These are phyloP conservation scores for Chaetomium strumarium DNA, from an alignment of 2,329 filamentous ascomycete species.

Conservation along the genomic window DNA sequence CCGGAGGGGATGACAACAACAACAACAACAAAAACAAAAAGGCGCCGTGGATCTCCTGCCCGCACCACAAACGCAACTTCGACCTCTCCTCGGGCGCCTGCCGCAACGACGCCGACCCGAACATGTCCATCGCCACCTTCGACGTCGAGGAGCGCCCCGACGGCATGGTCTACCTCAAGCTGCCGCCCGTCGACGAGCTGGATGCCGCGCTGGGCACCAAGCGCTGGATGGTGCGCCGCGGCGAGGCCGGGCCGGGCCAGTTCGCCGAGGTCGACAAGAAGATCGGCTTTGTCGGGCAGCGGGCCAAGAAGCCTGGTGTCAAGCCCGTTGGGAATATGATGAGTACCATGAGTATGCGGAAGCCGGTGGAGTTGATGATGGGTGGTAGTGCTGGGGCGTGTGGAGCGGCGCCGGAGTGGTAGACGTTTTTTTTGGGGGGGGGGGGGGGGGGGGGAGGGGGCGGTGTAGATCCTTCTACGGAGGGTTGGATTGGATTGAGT, in stretches of 20 bases:
- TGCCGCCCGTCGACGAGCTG: conserved; percentile 75
- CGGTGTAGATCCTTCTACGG: background rate
- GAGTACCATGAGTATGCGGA: conserved; percentile 28
- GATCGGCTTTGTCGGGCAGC: conserved; percentile 39
- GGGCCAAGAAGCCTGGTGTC: conserved; percentile 39
- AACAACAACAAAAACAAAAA: conserved; percentile 27
- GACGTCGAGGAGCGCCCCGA: conserved; percentile 65
- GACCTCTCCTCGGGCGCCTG: conserved; percentile 68
- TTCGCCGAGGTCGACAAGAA: conserved; percentile 43
- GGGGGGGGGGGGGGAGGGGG: no score
- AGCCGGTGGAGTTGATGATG: conserved; percentile 34
- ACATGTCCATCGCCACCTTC: conserved; percentile 79
- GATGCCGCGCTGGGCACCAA: conserved; percentile 72
- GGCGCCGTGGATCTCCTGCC: conserved; percentile 78
- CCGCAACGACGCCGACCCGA: conserved; percentile 59
- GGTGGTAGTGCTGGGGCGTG: conserved; percentile 34
- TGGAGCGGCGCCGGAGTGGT: conserved; percentile 44
- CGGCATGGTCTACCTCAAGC: conserved; percentile 71
- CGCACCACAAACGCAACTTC: conserved; percentile 86
- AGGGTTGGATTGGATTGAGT: background rate
- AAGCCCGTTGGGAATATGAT: conserved; percentile 26
- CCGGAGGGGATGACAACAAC: conserved; percentile 26
- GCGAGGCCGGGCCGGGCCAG: conserved; percentile 45
- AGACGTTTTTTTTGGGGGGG: no score
- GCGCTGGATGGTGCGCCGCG: conserved; percentile 72